phyloP scores from a whole-genome alignment of 768 basidiomycete genomes.

The Termitomyces titanicus region DNA sequence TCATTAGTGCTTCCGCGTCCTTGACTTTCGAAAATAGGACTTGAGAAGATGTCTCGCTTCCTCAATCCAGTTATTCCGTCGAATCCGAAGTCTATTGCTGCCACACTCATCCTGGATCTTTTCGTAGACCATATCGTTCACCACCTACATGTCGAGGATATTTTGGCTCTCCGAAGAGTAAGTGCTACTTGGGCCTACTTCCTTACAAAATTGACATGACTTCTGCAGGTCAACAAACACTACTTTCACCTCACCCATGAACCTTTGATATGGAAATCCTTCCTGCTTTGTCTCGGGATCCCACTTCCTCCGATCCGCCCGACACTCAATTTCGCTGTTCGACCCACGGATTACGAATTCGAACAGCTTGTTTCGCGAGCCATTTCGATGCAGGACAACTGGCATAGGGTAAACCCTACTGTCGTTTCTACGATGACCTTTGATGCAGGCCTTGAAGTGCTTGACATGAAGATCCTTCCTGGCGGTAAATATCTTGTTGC shows the following conservation, averaged over 20 bases:
- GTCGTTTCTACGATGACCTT: conserved; percentile 24
- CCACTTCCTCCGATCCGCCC: conserved; percentile 62
- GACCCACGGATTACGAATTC: conserved; percentile 37
- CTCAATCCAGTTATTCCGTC: too few relatives aligned
- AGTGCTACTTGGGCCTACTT: conserved; percentile 1
- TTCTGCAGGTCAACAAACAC: conserved; percentile 48
- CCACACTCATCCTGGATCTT: conserved; percentile 12
- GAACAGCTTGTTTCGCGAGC: conserved; percentile 62
- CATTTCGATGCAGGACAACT: conserved; percentile 57
- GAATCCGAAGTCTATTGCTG: not conserved
- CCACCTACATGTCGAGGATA: conserved; percentile 41
- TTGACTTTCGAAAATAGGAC: too few relatives aligned
- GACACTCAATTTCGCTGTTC: conserved; percentile 38
- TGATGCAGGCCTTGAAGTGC: conserved; percentile 33
- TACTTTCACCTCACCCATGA: conserved; percentile 66
- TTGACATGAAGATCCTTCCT: conserved; percentile 55
- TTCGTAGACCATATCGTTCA: conserved; percentile 41
- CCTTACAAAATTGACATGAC: not conserved
- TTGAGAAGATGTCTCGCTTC: too few relatives aligned
- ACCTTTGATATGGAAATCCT: conserved; percentile 66
- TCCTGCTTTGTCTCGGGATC: conserved; percentile 49
- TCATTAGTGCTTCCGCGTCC: too few relatives aligned
- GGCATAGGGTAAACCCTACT: conserved; percentile 40
- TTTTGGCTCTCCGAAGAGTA: conserved; percentile 43
- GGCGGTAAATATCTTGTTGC: conserved; percentile 69